These are phyloP conservation scores for Botrytis medusae DNA, from an alignment of 2,329 filamentous ascomycete genomes.

Conservation along the genomic window DNA sequence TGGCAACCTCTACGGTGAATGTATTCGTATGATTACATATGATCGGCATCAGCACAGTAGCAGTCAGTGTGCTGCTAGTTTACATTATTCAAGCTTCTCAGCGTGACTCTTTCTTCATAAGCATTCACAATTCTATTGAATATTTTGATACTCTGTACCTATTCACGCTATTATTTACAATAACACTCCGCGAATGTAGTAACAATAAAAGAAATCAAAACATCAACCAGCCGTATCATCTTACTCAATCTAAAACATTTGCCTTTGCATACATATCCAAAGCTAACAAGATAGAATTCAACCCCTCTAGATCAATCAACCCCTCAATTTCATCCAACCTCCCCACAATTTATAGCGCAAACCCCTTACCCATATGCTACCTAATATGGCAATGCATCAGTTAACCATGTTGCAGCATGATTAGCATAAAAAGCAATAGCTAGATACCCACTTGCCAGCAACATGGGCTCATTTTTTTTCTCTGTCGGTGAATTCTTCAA, in stretches of 20 bases:
- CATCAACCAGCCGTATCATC: slow-evolving; percentile 15
- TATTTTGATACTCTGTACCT: background rate
- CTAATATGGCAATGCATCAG: slow-evolving; percentile 35
- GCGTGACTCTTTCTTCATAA: background rate
- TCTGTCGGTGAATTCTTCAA: slow-evolving; percentile 45
- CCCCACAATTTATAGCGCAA: slow-evolving; percentile 50
- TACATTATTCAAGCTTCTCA: background rate
- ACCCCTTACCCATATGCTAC: slow-evolving; percentile 53
- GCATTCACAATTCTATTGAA: background rate
- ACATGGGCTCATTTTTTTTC: slow-evolving; percentile 50
- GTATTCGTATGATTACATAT: background rate
- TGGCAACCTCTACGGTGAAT: slow-evolving; percentile 1
- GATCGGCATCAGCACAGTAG: background rate
- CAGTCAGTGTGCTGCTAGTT: background rate
- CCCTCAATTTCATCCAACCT: slow-evolving; percentile 23
- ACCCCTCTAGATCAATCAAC: background rate
- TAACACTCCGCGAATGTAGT: background rate
- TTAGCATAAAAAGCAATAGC: slow-evolving; percentile 28
- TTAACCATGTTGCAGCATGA: slow-evolving; percentile 26
- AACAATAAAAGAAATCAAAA: background rate
- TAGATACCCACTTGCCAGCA: slow-evolving; percentile 37
- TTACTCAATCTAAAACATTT: background rate
- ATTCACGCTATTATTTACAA: background rate
- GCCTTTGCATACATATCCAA: slow-evolving; percentile 15
- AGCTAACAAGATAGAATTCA: slow-evolving; percentile 19